Evolutionary conservation across 176 grass and related monocot genomes (phyloP), one percentile per base, ranked within the genome.

Genomic region (Musa acuminata): DNA sequence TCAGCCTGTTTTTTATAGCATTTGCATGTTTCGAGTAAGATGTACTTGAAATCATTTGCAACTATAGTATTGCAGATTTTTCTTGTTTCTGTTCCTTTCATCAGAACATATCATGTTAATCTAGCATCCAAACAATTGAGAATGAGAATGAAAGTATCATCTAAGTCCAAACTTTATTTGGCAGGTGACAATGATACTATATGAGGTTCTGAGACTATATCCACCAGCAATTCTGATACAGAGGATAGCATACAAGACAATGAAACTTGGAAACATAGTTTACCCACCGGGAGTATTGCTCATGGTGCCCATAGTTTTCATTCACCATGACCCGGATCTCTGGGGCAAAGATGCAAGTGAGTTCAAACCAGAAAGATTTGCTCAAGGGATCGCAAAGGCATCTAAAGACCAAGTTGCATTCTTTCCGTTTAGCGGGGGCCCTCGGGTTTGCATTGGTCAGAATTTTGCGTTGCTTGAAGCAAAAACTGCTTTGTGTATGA

Each of bases 121-220:
- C 43, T 63, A 19, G 14, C 27, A 17, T 20, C 29, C 29, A 35
- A 35, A 35, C 29, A 35, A 35, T 35, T 35, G 29, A 35, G 29
- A 4, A 35, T 35, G 29, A 35, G 29, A 35, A 5, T 35, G 29
- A 70, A 19, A 43, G 9, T 17, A 51, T 70, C 67, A 19, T 25
- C 50, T 24, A 22, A 54, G 19, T 53, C 17, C 22, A 23, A 8
- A 51, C 49, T 72, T 27, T 13, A 73, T 73, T 20, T 65, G 60
- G 11, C 62, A 96, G 89, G 89, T 92, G 53, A 84, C 77, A 10
- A 89, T 86, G 89, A 82, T 96, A 62, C 8, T 92, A 8, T 78
- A 96, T 8, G 89, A 96, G 87, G 87, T 89, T 54, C 89, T 96
- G 53, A 78, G 84, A 13, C 51, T 92, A 19, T 96, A 96, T 66